Evolutionary conservation across 2,329 filamentous ascomycete species (phyloP).

Genomic region (Zymoseptoria brevis): DNA sequence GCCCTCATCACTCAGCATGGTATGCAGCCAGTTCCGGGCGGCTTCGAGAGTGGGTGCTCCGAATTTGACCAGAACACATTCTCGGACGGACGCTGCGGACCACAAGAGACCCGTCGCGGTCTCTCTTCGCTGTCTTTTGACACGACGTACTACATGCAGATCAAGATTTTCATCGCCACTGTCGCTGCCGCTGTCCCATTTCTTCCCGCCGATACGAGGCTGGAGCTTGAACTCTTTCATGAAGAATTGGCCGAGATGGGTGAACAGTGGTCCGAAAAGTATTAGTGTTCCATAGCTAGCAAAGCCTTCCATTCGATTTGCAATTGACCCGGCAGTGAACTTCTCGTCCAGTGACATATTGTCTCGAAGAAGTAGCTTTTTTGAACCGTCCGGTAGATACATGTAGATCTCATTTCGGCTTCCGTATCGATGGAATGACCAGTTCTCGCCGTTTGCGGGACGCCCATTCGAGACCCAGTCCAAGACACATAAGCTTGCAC

Average conservation of each 20-base stretch:
- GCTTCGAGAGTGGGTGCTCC: slow-evolving; percentile 74
- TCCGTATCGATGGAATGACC: slow-evolving; percentile 71
- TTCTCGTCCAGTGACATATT: slow-evolving; percentile 58
- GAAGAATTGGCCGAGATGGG: slow-evolving; percentile 62
- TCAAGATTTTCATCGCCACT: slow-evolving; percentile 29
- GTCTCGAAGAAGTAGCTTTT: slow-evolving; percentile 71
- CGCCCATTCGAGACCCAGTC: slow-evolving; percentile 95
- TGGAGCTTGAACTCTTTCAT: slow-evolving; percentile 67
- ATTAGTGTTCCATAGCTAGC: slow-evolving; percentile 80
- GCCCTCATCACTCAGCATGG: slow-evolving; percentile 66
- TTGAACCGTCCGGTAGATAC: slow-evolving; percentile 30
- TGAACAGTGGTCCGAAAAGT: slow-evolving; percentile 64
- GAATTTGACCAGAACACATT: slow-evolving; percentile 87
- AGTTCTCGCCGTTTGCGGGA: slow-evolving; percentile 75
- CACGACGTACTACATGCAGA: slow-evolving; percentile 28
- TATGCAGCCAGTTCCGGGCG: slow-evolving; percentile 69
- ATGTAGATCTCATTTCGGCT: slow-evolving; percentile 84
- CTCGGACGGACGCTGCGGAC: slow-evolving; percentile 72
- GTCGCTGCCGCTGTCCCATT: slow-evolving; percentile 50
- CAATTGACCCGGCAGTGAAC: slow-evolving; percentile 21
- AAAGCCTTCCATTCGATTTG: slow-evolving; percentile 61
- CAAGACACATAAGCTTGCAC: slow-evolving; percentile 62
- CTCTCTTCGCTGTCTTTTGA: slow-evolving; percentile 49
- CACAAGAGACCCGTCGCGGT: slow-evolving; percentile 58
- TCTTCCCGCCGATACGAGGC: slow-evolving; percentile 73